These are phyloP conservation scores for Fusarium subtropicale DNA, from an alignment of 2,329 filamentous ascomycete species.

Conservation along the genomic window DNA sequence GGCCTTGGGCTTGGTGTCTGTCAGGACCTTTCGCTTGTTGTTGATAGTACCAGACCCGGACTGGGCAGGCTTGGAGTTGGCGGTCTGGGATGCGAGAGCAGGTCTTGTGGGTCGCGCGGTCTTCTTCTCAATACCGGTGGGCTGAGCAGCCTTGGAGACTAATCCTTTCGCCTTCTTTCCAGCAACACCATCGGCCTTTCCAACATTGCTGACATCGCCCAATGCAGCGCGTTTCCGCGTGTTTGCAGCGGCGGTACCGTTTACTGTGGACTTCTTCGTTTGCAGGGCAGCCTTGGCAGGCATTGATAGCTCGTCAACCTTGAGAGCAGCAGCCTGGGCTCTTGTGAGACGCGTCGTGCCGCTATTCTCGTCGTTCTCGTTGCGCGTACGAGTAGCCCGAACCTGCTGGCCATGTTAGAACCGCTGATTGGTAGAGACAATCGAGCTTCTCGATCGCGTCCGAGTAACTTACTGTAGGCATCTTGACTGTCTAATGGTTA, in stretches of 20 bases:
- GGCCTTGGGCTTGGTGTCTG: slow-evolving; percentile 67
- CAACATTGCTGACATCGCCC: slow-evolving; percentile 95
- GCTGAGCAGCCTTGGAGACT: slow-evolving; percentile 83
- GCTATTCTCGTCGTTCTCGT: slow-evolving; percentile 95
- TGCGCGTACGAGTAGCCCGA: slow-evolving; percentile 79
- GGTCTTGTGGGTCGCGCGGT: slow-evolving; percentile 70
- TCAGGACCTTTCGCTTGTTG: slow-evolving; percentile 78
- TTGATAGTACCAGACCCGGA: slow-evolving; percentile 77
- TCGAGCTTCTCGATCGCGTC: slow-evolving; percentile 27
- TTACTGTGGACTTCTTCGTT: slow-evolving; percentile 73
- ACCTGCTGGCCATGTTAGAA: slow-evolving; percentile 58
- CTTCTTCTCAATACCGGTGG: slow-evolving; percentile 82
- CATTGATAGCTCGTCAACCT: slow-evolving; percentile 70
- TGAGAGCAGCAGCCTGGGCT: slow-evolving; percentile 86
- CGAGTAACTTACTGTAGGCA: slow-evolving; percentile 52
- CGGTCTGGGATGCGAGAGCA: slow-evolving; percentile 73
- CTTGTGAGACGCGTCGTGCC: slow-evolving; percentile 86
- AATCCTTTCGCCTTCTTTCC: slow-evolving; percentile 81
- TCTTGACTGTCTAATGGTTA: slow-evolving; percentile 47
- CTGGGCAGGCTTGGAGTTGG: slow-evolving; percentile 73
- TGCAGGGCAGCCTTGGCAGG: slow-evolving; percentile 73
- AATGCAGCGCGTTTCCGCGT: slow-evolving; percentile 83
- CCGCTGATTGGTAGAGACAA: background rate
- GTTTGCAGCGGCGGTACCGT: slow-evolving; percentile 60
- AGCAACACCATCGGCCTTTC: slow-evolving; percentile 77